Conservation (phyloP, 768 basidiomycete genomes). For the Russula virescens region DNA sequence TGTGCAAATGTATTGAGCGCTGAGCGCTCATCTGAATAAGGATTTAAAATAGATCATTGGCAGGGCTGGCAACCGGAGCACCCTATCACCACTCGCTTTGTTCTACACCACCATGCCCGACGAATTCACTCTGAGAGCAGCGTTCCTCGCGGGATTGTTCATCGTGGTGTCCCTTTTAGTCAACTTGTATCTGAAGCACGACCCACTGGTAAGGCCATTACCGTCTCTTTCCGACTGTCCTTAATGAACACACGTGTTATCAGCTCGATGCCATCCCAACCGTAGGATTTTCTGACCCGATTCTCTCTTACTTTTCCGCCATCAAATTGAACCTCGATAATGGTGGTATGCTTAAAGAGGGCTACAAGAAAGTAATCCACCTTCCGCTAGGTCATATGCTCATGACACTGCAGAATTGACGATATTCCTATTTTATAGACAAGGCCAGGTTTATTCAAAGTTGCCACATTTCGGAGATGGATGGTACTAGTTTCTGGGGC, state of each 20-base stretch:
- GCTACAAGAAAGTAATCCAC: slow-evolving; percentile 30
- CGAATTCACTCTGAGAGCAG: neutral
- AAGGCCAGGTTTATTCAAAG: slow-evolving; percentile 35
- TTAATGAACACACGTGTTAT: neutral
- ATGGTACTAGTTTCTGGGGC: slow-evolving; percentile 39
- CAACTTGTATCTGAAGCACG: neutral
- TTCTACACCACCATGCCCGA: slow-evolving; percentile 2
- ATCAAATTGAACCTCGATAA: slow-evolving; percentile 28
- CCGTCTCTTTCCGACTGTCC: neutral
- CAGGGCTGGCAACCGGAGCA: no score
- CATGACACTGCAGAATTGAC: no score
- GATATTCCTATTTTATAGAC: slow-evolving; percentile 7
- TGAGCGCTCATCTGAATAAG: no score
- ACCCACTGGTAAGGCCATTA: neutral
- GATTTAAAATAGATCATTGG: no score
- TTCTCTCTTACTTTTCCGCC: slow-evolving; percentile 33
- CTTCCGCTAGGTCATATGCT: neutral
- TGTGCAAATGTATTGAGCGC: no score
- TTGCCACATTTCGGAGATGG: slow-evolving; percentile 43
- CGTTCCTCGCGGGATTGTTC: neutral
- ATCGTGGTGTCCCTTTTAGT: neutral
- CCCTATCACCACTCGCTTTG: neutral
- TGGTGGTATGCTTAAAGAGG: slow-evolving; percentile 31
- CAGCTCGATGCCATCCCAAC: slow-evolving; percentile 32
- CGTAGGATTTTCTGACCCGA: slow-evolving; percentile 32